These are phyloP conservation scores for Rhodomyrtus tomentosa DNA, from an alignment of 345 rosid species.

Conservation along the genomic window DNA sequence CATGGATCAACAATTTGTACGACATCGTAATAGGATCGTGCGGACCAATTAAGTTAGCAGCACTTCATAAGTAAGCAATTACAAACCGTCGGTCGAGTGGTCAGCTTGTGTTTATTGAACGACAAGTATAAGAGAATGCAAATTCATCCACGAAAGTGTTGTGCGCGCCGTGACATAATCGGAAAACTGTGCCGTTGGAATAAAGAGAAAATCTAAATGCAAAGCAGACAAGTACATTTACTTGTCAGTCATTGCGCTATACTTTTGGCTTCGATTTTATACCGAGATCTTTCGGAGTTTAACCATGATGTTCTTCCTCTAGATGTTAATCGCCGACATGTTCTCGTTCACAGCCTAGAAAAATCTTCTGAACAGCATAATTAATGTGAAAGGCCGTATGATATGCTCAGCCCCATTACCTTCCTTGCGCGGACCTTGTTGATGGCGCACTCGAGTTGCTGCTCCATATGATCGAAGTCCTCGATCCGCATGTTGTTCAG, in stretches of 20 bases:
- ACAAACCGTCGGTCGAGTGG: not conserved
- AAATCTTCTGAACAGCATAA: not conserved
- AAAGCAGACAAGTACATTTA: not conserved
- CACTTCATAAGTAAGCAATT: not conserved
- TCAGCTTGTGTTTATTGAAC: not conserved
- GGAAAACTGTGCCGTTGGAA: not conserved
- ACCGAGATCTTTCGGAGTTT: not conserved
- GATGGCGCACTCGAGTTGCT: conserved; percentile 14
- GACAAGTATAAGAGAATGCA: not conserved
- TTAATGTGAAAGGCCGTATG: not conserved
- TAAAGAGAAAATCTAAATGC: not conserved
- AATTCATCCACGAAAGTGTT: not conserved
- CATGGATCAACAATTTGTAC: not conserved
- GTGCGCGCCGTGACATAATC: not conserved
- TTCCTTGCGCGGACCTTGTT: conserved; percentile 26
- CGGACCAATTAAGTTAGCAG: not conserved
- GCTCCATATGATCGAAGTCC: conserved; percentile 13
- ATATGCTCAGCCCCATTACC: not conserved
- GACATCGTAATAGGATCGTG: not conserved
- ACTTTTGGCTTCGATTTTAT: not conserved
- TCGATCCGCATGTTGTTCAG: conserved; percentile 11
- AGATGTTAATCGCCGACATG: not conserved
- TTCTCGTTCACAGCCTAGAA: not conserved
- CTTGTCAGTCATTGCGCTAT: not conserved
- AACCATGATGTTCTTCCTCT: too few relatives aligned